phyloP scores from a whole-genome alignment of 768 basidiomycete genomes.

The Mycena belliarum region DNA sequence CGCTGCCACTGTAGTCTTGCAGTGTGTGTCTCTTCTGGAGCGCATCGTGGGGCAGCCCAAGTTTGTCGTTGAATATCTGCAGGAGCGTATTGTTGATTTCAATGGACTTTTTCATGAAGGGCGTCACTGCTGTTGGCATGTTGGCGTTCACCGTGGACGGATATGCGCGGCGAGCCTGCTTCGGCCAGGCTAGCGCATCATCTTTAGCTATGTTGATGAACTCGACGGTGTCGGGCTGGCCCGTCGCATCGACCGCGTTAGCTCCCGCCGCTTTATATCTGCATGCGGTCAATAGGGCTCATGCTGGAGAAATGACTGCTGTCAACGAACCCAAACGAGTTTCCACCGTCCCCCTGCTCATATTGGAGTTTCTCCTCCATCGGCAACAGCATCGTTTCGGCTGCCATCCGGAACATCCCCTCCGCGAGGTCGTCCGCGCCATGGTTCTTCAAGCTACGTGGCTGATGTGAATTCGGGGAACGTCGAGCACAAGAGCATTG shows the following conservation, averaged over 20 bases:
- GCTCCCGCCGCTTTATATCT: slow-evolving; percentile 67
- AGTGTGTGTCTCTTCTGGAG: slow-evolving; percentile 44
- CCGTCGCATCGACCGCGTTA: slow-evolving; percentile 61
- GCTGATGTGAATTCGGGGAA: neutral
- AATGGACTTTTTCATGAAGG: slow-evolving; percentile 60
- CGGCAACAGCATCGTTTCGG: slow-evolving; percentile 53
- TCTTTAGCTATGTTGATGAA: slow-evolving; percentile 72
- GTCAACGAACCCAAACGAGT: slow-evolving; percentile 37
- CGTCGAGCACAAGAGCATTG: neutral
- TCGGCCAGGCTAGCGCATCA: slow-evolving; percentile 63
- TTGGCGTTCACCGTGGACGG: slow-evolving; percentile 50
- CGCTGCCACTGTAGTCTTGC: slow-evolving; percentile 55
- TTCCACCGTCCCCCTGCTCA: slow-evolving; percentile 55
- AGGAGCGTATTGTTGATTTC: slow-evolving; percentile 56
- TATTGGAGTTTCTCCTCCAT: slow-evolving; percentile 58
- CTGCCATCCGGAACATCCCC: slow-evolving; percentile 57
- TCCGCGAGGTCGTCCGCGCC: slow-evolving; percentile 48
- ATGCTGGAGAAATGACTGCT: too few species aligned
- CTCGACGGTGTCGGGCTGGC: slow-evolving; percentile 56
- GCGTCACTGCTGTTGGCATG: slow-evolving; percentile 51
- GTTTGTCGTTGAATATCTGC: slow-evolving; percentile 54
- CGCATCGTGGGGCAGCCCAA: slow-evolving; percentile 53
- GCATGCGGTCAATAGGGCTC: too few species aligned
- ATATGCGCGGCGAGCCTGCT: slow-evolving; percentile 54
- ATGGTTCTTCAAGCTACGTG: slow-evolving; percentile 54